Conservation (phyloP, 495 filamentous ascomycete species). For the Tricharina praecox region DNA sequence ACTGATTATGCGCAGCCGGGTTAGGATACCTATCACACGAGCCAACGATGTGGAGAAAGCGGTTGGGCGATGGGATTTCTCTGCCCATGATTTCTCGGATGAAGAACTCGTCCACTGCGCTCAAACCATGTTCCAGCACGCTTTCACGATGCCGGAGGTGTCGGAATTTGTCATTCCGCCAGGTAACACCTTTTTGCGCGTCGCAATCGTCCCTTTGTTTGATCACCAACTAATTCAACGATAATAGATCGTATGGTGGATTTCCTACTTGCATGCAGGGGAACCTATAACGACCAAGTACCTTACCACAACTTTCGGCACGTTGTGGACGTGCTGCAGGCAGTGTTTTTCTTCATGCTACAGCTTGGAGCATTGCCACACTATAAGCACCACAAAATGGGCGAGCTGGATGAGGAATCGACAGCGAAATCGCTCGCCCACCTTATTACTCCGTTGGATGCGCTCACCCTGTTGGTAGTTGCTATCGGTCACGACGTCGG, state of each 20-base stretch:
- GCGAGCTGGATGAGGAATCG: not conserved
- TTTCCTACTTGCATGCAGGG: slow-evolving; percentile 68
- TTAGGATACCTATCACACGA: not conserved
- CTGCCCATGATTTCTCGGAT: slow-evolving; percentile 71
- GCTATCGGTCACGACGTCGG: slow-evolving; percentile 96
- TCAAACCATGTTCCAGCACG: slow-evolving; percentile 73
- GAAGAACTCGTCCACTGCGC: slow-evolving; percentile 74
- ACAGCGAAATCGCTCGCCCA: slow-evolving; percentile 42
- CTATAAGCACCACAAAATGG: slow-evolving; percentile 28
- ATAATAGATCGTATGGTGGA: slow-evolving; percentile 48
- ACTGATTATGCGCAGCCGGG: slow-evolving; percentile 25
- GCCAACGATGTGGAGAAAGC: slow-evolving; percentile 42
- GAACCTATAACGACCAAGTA: slow-evolving; percentile 84
- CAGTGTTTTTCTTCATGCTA: slow-evolving; percentile 80
- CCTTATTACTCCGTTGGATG: slow-evolving; percentile 67
- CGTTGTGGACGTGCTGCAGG: slow-evolving; percentile 89
- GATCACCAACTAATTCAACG: too few species aligned
- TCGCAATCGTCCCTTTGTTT: not conserved
- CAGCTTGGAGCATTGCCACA: slow-evolving; percentile 60
- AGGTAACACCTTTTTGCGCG: slow-evolving; percentile 34
- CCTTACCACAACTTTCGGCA: slow-evolving; percentile 99
- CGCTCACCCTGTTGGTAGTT: slow-evolving; percentile 73
- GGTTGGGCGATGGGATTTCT: slow-evolving; percentile 73
- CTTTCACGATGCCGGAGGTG: slow-evolving; percentile 63
- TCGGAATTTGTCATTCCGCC: slow-evolving; percentile 59